These are phyloP conservation scores for Acacia confusa DNA, from an alignment of 306 rosid genomes.

Conservation along the genomic window DNA sequence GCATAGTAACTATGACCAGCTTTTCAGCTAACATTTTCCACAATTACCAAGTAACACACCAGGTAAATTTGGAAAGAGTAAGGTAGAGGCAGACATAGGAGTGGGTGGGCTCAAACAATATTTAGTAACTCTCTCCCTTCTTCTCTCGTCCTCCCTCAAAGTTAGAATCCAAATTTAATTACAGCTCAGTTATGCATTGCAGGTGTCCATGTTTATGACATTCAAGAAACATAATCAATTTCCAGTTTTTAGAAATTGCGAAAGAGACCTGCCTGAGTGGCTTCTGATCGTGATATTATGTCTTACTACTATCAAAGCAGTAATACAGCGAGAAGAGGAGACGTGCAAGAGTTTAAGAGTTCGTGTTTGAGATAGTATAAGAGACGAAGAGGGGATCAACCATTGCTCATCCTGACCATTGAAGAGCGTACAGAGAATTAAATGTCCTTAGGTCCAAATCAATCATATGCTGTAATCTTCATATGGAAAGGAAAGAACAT, in stretches of 20 bases:
- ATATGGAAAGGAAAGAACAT: background rate
- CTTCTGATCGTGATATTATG: constrained; percentile 10
- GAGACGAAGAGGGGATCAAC: constrained; percentile 4
- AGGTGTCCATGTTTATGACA: background rate
- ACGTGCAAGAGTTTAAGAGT: too few relatives aligned
- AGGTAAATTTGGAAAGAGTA: background rate
- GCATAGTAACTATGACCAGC: background rate
- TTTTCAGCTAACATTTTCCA: background rate
- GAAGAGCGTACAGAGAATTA: background rate
- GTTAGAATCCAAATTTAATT: background rate
- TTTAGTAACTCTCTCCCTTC: background rate
- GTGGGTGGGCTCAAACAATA: background rate
- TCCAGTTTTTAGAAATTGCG: constrained; percentile 7
- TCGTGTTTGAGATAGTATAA: background rate
- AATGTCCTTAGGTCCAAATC: background rate
- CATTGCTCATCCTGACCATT: background rate
- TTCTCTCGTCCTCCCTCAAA: background rate
- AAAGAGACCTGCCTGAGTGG: constrained; percentile 4
- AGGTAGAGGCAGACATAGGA: background rate
- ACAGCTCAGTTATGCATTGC: constrained; percentile 14
- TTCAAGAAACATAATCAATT: constrained; percentile 18
- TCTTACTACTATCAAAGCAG: constrained; percentile 9
- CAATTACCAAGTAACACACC: background rate
- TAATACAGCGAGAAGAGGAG: too few relatives aligned
- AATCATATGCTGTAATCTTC: background rate